Percentiles rank a stretch among this genome's conserved stretches.
Conservation (phyloP, 2,329 filamentous ascomycete species). For the Verticillium klebahnii region DNA sequence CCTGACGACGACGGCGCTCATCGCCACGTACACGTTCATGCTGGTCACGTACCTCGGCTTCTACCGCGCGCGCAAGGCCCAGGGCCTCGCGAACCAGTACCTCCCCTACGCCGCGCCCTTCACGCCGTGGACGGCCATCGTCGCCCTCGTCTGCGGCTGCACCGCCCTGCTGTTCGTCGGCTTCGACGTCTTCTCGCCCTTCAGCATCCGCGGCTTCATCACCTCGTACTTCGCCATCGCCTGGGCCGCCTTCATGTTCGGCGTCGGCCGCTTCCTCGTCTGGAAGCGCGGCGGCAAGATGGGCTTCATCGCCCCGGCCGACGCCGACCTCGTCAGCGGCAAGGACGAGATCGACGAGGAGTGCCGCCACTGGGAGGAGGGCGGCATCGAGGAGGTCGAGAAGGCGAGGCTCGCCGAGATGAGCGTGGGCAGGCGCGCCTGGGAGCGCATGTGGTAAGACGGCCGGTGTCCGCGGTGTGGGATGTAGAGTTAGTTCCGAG, state of each 20-base stretch:
- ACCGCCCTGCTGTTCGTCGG: constrained; percentile 51
- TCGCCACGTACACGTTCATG: constrained; percentile 54
- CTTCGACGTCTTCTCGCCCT: constrained; percentile 50
- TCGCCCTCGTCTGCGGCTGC: constrained; percentile 40
- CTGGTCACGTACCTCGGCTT: constrained; percentile 40
- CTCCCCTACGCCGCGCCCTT: constrained; percentile 46
- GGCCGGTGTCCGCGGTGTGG: constrained; percentile 5
- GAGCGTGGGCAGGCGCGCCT: constrained; percentile 27
- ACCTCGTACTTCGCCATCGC: constrained; percentile 50
- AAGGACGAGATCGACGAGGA: constrained; percentile 61
- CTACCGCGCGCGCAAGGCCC: constrained; percentile 47
- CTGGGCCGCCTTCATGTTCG: constrained; percentile 51
- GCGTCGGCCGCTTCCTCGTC: constrained; percentile 29
- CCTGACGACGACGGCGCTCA: constrained; percentile 51
- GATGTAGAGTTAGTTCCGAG: neutral
- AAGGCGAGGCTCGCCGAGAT: constrained; percentile 27
- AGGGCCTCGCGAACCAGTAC: constrained; percentile 40
- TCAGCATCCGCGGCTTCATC: constrained; percentile 41
- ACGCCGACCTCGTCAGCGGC: constrained; percentile 59
- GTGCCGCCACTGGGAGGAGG: constrained; percentile 38
- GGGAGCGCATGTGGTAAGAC: constrained; percentile 34
- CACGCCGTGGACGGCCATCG: constrained; percentile 48
- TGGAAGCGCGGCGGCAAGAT: constrained; percentile 61
- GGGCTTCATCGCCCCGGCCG: constrained; percentile 43
- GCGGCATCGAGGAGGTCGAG: constrained; percentile 41